Conservation (phyloP, 2,329 filamentous ascomycete species). For the Botrytis sinoallii region DNA sequence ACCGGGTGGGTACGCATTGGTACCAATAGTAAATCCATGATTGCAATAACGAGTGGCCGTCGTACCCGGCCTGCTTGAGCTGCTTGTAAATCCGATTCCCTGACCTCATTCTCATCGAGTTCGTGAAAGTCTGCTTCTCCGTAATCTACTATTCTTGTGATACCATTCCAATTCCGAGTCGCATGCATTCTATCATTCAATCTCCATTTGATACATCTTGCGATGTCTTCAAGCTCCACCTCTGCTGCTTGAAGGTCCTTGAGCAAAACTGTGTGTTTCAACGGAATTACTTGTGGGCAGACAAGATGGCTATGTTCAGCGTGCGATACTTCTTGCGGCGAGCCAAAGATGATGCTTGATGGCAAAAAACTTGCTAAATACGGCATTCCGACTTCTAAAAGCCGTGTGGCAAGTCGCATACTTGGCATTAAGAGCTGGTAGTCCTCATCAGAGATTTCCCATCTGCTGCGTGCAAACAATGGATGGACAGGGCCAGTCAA, state of each 20-base stretch:
- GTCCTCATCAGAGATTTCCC: conserved; percentile 26
- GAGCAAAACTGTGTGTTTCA: not conserved
- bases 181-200: conserved; percentile 26
- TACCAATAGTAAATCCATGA: conserved; percentile 30
- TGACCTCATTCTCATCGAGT: conserved; percentile 13
- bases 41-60: conserved; percentile 28
- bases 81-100: conserved; percentile 20
- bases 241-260: conserved; percentile 21
- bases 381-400: conserved; percentile 28
- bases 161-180: conserved; percentile 23
- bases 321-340: not conserved
- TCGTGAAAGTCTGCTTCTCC: conserved; percentile 13
- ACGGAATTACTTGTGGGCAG: conserved; percentile 8
- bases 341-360: conserved; percentile 18
- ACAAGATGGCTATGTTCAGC: not conserved
- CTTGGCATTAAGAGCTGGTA: conserved; percentile 29
- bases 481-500: conserved; percentile 21
- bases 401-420: conserved; percentile 30
- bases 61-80: conserved; percentile 15
- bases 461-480: conserved; percentile 26
- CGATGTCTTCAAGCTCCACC: conserved; percentile 25
- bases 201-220: conserved; percentile 28
- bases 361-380: conserved; percentile 31
- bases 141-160: conserved; percentile 23
- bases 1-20: conserved; percentile 20